Percentiles rank a stretch among this genome's conserved stretches.
These are phyloP conservation scores for Sergeia podlipaevii DNA, from an alignment of 208 protist species.

Conservation along the genomic window DNA sequence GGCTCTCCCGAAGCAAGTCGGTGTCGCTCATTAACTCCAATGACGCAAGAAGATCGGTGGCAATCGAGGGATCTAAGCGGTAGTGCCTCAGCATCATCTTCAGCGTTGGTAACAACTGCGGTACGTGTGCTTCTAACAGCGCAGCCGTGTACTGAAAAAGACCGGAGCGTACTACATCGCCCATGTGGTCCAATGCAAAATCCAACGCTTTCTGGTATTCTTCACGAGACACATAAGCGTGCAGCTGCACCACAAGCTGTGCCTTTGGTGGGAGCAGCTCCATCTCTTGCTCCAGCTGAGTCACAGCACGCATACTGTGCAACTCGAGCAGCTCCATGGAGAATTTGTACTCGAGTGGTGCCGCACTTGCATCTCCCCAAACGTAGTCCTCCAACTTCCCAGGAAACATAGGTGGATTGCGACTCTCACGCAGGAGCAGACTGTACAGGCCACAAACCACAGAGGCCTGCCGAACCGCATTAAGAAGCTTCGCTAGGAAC, in stretches of 20 bases:
- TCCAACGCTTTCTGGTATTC: conserved; percentile 29
- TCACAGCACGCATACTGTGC: conserved; percentile 13
- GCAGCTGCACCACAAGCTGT: conserved; percentile 36
- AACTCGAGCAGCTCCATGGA: conserved; percentile 41
- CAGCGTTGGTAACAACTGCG: conserved; percentile 31
- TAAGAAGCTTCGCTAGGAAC: conserved; percentile 38
- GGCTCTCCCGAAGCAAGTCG: neutral
- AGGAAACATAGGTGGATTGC: conserved; percentile 12
- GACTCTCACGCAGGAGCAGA: conserved; percentile 28
- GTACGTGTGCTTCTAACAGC: conserved; percentile 35
- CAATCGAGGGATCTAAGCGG: conserved; percentile 21
- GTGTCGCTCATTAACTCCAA: conserved; percentile 11
- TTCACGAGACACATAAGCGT: conserved; percentile 22
- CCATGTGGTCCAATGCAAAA: conserved; percentile 38
- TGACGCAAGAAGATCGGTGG: conserved; percentile 20
- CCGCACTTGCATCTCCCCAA: conserved; percentile 33
- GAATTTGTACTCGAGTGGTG: conserved; percentile 21
- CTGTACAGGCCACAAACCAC: conserved; percentile 52
- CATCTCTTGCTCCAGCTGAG: conserved; percentile 23
- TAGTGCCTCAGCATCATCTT: conserved; percentile 45
- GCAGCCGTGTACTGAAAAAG: conserved; percentile 35
- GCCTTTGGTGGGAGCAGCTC: conserved; percentile 26
- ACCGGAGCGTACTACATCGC: conserved; percentile 26
- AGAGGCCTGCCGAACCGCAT: conserved; percentile 24
- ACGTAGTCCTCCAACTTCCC: conserved; percentile 28